A percentile compares a stretch with the other conserved stretches of the same genome.
phyloP scores from a whole-genome alignment of 495 filamentous ascomycete species.

The Penicillium desertorum region DNA sequence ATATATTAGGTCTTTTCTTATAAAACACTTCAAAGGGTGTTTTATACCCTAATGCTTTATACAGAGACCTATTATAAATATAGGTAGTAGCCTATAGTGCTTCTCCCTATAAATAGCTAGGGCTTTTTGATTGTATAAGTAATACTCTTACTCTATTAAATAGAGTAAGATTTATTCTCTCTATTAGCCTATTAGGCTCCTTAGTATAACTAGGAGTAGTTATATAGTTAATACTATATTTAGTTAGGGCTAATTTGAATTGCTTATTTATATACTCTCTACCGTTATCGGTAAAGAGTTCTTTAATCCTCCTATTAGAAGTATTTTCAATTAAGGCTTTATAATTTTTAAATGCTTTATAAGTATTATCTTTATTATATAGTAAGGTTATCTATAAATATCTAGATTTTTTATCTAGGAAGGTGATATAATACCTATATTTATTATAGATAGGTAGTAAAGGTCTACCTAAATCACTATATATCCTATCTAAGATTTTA shows the following conservation, averaged over 20 bases:
- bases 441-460: too few relatives aligned
- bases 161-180: neutral
- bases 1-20: too few relatives aligned
- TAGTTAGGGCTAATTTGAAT: neutral
- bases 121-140: neutral
- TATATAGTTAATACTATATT: neutral
- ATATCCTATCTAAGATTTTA: too few relatives aligned
- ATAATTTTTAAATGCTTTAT: neutral
- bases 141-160: neutral
- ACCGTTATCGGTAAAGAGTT: too few relatives aligned
- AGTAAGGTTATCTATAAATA: neutral
- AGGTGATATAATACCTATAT: too few relatives aligned
- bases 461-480: too few relatives aligned
- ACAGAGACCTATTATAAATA: neutral
- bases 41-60: neutral
- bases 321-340: neutral
- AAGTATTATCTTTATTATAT: neutral
- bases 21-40: too few relatives aligned
- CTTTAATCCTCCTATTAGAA: neutral
- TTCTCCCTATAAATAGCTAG: neutral
- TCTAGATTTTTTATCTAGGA: too few relatives aligned
- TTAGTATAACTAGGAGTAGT: neutral
- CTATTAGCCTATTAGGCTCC: neutral
- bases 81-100: neutral
- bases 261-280: too few relatives aligned